These are phyloP conservation scores for Bocquillonia castaneifolia DNA, from an alignment of 441 rosid genomes.

Conservation along the genomic window DNA sequence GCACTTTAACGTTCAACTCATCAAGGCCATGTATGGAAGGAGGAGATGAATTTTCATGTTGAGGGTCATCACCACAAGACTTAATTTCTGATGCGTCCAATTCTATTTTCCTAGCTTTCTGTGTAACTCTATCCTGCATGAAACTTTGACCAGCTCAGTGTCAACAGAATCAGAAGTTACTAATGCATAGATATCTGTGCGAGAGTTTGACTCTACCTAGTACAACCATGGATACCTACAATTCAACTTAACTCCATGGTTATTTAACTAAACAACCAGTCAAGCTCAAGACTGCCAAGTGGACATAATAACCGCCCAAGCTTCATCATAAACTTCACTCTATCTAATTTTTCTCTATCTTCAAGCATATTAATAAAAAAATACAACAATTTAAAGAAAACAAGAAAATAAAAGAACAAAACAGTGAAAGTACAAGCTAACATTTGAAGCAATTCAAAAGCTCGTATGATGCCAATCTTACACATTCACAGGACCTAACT, in stretches of 20 bases:
- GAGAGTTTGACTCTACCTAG: neutral
- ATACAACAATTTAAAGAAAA: neutral
- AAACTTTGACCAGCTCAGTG: constrained; percentile 33
- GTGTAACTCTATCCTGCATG: constrained; percentile 43
- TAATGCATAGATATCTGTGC: neutral
- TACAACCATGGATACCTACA: neutral
- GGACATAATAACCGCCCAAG: neutral
- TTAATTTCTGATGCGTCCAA: constrained; percentile 18
- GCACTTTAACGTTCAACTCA: constrained; percentile 24
- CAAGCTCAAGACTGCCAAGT: neutral
- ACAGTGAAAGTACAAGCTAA: neutral
- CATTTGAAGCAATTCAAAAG: neutral
- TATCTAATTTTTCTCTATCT: neutral
- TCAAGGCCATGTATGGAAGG: constrained; percentile 17
- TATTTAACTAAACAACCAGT: neutral
- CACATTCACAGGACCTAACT: neutral
- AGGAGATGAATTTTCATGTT: constrained; percentile 22
- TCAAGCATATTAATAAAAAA: neutral
- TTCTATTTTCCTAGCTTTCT: constrained; percentile 35
- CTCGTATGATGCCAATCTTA: neutral
- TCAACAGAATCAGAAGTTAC: constrained; percentile 22
- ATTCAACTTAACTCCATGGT: neutral
- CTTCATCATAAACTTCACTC: neutral
- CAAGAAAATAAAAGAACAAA: neutral
- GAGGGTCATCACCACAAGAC: constrained; percentile 20